A percentile compares a stretch with the other conserved stretches of the same genome.
phyloP scores from a whole-genome alignment of 2,329 filamentous ascomycete species.

The Boeremia lycopersici region DNA sequence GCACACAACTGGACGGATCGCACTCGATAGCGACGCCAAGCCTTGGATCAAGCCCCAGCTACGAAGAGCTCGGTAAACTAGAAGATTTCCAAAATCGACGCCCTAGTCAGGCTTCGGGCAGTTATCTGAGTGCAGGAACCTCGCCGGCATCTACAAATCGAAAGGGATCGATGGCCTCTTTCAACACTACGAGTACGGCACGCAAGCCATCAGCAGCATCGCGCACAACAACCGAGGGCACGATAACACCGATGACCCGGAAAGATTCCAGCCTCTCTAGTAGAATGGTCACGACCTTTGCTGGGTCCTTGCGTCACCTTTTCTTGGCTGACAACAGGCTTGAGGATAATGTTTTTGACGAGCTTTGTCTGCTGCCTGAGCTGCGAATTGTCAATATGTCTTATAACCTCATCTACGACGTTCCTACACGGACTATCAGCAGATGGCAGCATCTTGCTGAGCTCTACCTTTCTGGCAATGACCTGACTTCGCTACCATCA shows the following conservation, averaged over 20 bases:
- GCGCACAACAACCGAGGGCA: slow-evolving; percentile 64
- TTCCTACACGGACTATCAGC: slow-evolving; percentile 85
- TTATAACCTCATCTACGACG: slow-evolving; percentile 92
- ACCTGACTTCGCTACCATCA: slow-evolving; percentile 85
- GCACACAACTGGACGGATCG: slow-evolving; percentile 48
- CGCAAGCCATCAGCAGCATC: slow-evolving; percentile 85
- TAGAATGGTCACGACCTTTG: slow-evolving; percentile 83
- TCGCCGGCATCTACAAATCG: slow-evolving; percentile 69
- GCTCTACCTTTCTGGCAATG: slow-evolving; percentile 93
- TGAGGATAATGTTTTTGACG: slow-evolving; percentile 93
- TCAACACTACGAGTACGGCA: slow-evolving; percentile 55
- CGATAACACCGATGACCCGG: slow-evolving; percentile 64
- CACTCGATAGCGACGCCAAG: slow-evolving; percentile 54
- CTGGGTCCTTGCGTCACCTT: slow-evolving; percentile 79
- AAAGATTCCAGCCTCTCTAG: slow-evolving; percentile 91
- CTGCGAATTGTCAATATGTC: slow-evolving; percentile 89
- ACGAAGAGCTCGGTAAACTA: slow-evolving; percentile 74
- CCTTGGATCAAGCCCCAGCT: slow-evolving; percentile 65
- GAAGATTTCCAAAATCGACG: slow-evolving; percentile 70
- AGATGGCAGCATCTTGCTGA: slow-evolving; percentile 90
- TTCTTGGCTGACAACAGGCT: slow-evolving; percentile 93
- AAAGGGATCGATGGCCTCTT: slow-evolving; percentile 85
- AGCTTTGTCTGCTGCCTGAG: slow-evolving; percentile 81
- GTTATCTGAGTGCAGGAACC: slow-evolving; percentile 75
- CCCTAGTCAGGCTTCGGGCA: slow-evolving; percentile 83